Base-by-base conservation (phyloP, 768 basidiomycete species). In the Pleurotus salmoneostramineus region DNA sequence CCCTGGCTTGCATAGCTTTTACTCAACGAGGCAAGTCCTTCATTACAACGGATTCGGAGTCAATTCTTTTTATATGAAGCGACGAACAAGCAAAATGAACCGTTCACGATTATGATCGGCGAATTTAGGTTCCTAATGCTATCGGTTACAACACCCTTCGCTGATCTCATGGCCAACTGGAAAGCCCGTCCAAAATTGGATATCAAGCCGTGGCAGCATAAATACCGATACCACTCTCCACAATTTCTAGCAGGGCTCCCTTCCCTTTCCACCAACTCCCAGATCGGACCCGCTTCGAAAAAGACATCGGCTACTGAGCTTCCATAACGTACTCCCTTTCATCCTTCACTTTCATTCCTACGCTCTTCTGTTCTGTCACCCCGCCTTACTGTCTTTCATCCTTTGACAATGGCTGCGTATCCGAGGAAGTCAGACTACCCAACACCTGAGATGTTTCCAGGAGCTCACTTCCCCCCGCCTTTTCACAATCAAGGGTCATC, bases 381-480 rank as follows among this genome's bases (percentile, higher is more conserved):
- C 33, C 33, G 8, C 6, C 31, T 8, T 43, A 14, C 52, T 43
- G 27, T 43, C 34, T 33, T 17, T 55, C 40, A 33, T 34, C 50
- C 27, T 36, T 35, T 27, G 21, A 21, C 40, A 21, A 55, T 55
- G 52, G 40, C 52, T 8, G 52, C 36, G 12, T 55, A 42, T 43
- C 52, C 52, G 43, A 42, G 52, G 40, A n/a, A 55, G 37, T 36
- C 52, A 21, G 52, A 55, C 21, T 55, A 55, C 21, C 52, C 52
- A 14, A 55, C 52, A n/a, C 52, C 52, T 55, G 52, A 55, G 40
- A 55, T 55, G 52, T 55, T 55, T 55, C 52, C 52, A 8, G 52
- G 52, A 36, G 40, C 52, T 21, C 52, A 55, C 32, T 55, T 55
- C 40, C 52, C 52, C 12, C 52, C 52, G 36, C 52, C 35, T 27